Conservation (phyloP, 257 asterid species). For the Apocynum venetum region DNA sequence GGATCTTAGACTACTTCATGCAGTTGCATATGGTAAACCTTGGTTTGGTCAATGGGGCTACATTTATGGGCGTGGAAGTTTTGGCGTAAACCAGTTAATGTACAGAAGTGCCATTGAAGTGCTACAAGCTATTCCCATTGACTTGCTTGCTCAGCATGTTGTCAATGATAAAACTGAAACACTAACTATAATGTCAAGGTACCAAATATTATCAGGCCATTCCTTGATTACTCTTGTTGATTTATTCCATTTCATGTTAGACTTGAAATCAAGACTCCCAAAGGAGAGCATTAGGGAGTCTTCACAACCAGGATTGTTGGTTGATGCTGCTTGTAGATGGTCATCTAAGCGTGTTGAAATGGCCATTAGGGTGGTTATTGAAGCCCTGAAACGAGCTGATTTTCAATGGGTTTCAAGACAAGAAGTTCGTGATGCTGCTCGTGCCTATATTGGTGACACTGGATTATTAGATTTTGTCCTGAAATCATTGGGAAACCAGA, state of each 20-base stretch:
- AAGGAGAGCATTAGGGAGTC: constrained; percentile 39
- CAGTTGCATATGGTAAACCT: constrained; percentile 66
- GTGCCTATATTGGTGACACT: constrained; percentile 86
- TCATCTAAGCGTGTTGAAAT: constrained; percentile 88
- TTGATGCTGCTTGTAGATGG: constrained; percentile 88
- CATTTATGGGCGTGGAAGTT: constrained; percentile 63
- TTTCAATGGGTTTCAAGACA: constrained; percentile 87
- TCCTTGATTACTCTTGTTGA: constrained; percentile 56
- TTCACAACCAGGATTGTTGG: constrained; percentile 50
- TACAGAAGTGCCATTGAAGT: constrained; percentile 56
- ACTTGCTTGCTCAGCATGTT: constrained; percentile 44
- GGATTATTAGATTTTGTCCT: constrained; percentile 90
- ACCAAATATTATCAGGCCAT: constrained; percentile 71
- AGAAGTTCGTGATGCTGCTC: constrained; percentile 81
- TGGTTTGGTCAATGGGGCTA: constrained; percentile 96
- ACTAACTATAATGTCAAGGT: constrained; percentile 48
- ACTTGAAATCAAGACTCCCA: constrained; percentile 50
- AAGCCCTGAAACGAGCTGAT: constrained; percentile 72
- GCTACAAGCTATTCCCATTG: constrained; percentile 58
- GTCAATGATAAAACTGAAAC: constrained; percentile 35
- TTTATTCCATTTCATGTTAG: constrained; percentile 68
- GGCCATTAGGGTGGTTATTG: constrained; percentile 90
- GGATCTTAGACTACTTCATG: constrained; percentile 74
- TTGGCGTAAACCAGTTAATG: constrained; percentile 52
- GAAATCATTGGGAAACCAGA: constrained; percentile 86